Base-by-base conservation (phyloP, 164 flowering plant species). In the Liriodendron chinense region DNA sequence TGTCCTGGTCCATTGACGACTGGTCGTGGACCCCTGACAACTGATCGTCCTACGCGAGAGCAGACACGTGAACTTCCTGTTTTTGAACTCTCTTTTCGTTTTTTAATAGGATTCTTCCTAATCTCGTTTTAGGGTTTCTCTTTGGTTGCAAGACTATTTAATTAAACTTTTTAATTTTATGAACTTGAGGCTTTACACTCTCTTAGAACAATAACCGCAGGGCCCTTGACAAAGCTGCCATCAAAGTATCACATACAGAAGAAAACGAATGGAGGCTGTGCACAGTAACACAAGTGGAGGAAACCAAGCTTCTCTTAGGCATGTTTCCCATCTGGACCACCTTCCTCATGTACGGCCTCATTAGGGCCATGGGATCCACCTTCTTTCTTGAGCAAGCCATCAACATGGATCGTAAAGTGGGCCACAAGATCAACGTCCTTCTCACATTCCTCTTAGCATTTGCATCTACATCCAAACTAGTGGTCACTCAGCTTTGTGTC, bases 291-390 rank as follows among this genome's bases (percentile, higher is more conserved):
- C 70, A 82, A 72, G 84, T 80, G 2, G 75, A 82, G 65, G 75
- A 80, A 76, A 73, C 80, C 13, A 75, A 80, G 68, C 66, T 77
- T 65, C 70, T 73, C 5, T 5, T 83, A 10, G 76, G 80, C 3
- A 75, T 80, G 83, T 21, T 80, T 43, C 85, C 83, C 1, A 73
- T 80, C 65, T 80, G 83, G 85, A 26, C 48, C 25, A 74, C 83
- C 71, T 83, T 78, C 73, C 70, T 83, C 50, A 28, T 73, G 9
- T 80, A 66, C 34, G 80, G 77, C 59, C 68, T 80, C 16, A 79
- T 80, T 22, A 69, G n/a, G 21, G 73, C 81, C 23, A 47, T 73
- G 25, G 81, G 79, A 47, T 57, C 34, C 74, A 78, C 81, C 23
- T 83, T 75, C 43, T 82, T 83, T 69, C 57, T 80, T 24, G 77